Percentiles rank a stretch among this genome's conserved stretches.
Evolutionary conservation across 2,329 filamentous ascomycete genomes (phyloP).

Genomic region (Pseudogymnoascus pannorum): DNA sequence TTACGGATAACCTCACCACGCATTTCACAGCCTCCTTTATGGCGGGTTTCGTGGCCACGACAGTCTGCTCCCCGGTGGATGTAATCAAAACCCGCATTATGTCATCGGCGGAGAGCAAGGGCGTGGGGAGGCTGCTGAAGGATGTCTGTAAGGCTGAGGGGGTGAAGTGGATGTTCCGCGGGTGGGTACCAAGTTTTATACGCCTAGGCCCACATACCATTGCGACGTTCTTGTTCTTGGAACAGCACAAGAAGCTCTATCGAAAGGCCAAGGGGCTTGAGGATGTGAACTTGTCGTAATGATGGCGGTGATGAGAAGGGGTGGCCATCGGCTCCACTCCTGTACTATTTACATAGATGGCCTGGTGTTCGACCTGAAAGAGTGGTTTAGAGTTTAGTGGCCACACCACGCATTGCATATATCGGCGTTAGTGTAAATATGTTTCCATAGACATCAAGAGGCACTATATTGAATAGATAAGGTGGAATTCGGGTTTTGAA

Average conservation of each 20-base stretch:
- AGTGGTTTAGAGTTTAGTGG: constrained; percentile 1
- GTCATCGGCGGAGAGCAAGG: constrained; percentile 52
- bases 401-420: constrained; percentile 2
- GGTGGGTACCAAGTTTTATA: constrained; percentile 74
- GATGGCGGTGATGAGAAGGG: neutral
- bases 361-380: neutral
- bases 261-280: constrained; percentile 38
- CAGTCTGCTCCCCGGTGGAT: constrained; percentile 76
- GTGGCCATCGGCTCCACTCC: neutral
- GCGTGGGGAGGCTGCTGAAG: constrained; percentile 51
- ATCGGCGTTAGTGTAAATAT: neutral
- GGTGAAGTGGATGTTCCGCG: constrained; percentile 77
- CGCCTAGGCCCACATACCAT: constrained; percentile 71
- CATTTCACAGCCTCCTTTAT: constrained; percentile 73
- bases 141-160: constrained; percentile 67
- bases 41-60: constrained; percentile 77
- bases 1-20: constrained; percentile 62
- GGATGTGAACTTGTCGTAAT: constrained; percentile 10
- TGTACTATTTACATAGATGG: constrained; percentile 1
- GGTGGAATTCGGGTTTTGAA: neutral
- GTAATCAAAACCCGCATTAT: constrained; percentile 87
- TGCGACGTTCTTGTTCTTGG: constrained; percentile 77
- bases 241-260: constrained; percentile 78
- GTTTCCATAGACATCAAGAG: neutral
- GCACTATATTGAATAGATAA: neutral